A percentile compares a stretch with the other conserved stretches of the same genome.
Evolutionary conservation across 305 asterid species (phyloP).

Genomic region (Fraxinus xanthoxyloides): DNA sequence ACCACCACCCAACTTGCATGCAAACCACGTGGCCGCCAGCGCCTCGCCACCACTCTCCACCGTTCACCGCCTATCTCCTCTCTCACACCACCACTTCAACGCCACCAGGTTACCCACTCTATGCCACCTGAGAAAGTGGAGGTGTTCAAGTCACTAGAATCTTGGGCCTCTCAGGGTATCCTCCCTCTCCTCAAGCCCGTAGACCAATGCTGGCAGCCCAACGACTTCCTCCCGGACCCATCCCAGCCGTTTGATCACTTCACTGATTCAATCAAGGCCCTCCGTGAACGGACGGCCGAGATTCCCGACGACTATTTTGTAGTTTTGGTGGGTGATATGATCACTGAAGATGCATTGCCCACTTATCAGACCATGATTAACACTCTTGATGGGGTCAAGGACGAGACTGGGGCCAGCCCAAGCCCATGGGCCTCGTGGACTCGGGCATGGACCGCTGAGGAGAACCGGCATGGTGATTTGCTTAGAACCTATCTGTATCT

Average conservation of each 20-base stretch:
- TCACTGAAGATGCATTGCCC: constrained; percentile 44
- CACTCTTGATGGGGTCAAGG: constrained; percentile 36
- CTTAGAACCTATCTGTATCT: constrained; percentile 39
- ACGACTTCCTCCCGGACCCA: constrained; percentile 41
- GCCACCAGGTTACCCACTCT: constrained; percentile 14
- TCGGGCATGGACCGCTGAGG: constrained; percentile 51
- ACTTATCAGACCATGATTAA: constrained; percentile 36
- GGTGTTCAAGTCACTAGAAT: constrained; percentile 34
- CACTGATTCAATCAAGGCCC: constrained; percentile 26
- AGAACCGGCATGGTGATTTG: constrained; percentile 45
- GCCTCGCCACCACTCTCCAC: constrained; percentile 3
- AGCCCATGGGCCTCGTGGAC: constrained; percentile 48
- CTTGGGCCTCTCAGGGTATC: constrained; percentile 25
- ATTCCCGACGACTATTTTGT: constrained; percentile 41
- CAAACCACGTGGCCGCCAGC: not conserved
- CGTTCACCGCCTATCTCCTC: constrained; percentile 3
- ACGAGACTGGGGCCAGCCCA: constrained; percentile 37
- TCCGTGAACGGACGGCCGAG: constrained; percentile 21
- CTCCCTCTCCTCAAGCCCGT: constrained; percentile 38
- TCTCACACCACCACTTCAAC: not conserved
- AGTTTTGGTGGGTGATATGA: constrained; percentile 41
- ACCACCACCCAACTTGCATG: not conserved
- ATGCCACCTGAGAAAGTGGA: constrained; percentile 34
- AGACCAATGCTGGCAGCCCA: constrained; percentile 44
- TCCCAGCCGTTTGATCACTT: constrained; percentile 19